Evolutionary conservation across 208 protist genomes (phyloP), one percentile per base, ranked within the genome.

Genomic region (Willaertia magna): DNA sequence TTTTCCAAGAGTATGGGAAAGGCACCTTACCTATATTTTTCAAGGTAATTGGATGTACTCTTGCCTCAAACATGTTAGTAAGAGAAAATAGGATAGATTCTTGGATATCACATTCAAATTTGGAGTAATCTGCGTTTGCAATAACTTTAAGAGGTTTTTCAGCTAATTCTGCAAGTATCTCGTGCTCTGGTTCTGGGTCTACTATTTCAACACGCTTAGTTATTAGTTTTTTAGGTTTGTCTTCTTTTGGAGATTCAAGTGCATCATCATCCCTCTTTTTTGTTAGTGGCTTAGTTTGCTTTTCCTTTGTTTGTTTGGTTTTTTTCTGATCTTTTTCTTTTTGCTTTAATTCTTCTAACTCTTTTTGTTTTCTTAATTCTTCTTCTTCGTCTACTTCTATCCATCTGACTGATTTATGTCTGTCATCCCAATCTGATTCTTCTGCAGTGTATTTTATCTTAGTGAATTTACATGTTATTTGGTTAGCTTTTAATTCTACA

Each of bases 1-100:
- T 30, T 7, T 2, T 87, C 91, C 94, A 95, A 20, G 11, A 20
- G 89, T 93, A 98, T 0, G 91, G 92, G 42, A 98, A 84, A 34
- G 83, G 67, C 1, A 96, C 93, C 42, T 42, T 84, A 46, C 95
- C 91, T 2, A 91, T 95, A 90, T 98, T 99, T 76, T 59, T 90
- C 40, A 99, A 39, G 4, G 91, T 90, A 61, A 99, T 87, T 11
- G 87, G 85, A 7, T 91, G 88, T 9, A 91, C 88, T 18, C 95
- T 90, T 49, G 89, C 90, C 90, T 98, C 95, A 88, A 97, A 98
- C 87, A 99, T 94, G 87, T 97, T 96, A 43, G 96, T 98, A 42
- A 88, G 87, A 12, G 89, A 85, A 84, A 98, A 99, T 3, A 78
- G 79, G 12, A 98, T 91, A 40, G 44, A 55, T 3, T 47, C 84